Evolutionary conservation across 2,329 filamentous ascomycete genomes (phyloP).

Genomic region (Pestalotiopsis sp.): DNA sequence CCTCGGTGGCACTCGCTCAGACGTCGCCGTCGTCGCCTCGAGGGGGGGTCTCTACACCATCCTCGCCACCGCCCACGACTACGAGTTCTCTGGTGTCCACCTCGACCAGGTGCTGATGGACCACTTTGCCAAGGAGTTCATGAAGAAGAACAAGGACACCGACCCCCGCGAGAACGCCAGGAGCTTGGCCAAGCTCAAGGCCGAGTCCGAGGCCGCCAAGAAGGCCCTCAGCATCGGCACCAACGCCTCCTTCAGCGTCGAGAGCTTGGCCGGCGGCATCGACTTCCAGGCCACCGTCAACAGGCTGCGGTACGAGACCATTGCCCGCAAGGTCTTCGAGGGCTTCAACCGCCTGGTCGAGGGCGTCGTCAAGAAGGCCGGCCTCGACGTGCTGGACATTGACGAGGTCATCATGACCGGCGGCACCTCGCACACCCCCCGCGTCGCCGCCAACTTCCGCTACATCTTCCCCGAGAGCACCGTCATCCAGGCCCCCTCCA

Average conservation of each 20-base stretch:
- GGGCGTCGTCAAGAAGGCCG: slow-evolving; percentile 86
- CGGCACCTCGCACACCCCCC: slow-evolving; percentile 90
- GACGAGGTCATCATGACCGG: slow-evolving; percentile 94
- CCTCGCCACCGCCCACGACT: slow-evolving; percentile 91
- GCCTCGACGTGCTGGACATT: slow-evolving; percentile 87
- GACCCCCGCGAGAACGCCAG: slow-evolving; percentile 83
- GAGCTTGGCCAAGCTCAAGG: slow-evolving; percentile 87
- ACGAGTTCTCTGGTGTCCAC: slow-evolving; percentile 84
- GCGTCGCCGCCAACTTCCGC: slow-evolving; percentile 81
- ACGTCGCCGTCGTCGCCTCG: slow-evolving; percentile 87
- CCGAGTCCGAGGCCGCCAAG: slow-evolving; percentile 89
- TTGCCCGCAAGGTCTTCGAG: slow-evolving; percentile 83
- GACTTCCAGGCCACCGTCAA: slow-evolving; percentile 94
- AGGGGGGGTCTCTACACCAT: slow-evolving; percentile 96
- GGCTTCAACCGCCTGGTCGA: slow-evolving; percentile 87
- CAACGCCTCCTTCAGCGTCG: slow-evolving; percentile 90
- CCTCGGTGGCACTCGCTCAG: slow-evolving; percentile 88
- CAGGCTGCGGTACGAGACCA: slow-evolving; percentile 87
- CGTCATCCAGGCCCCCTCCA: slow-evolving; percentile 80
- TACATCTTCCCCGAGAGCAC: slow-evolving; percentile 82
- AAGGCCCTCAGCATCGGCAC: slow-evolving; percentile 86
- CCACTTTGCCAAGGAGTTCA: slow-evolving; percentile 97
- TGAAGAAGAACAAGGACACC: slow-evolving; percentile 86
- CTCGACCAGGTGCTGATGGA: slow-evolving; percentile 92
- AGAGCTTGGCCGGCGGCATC: slow-evolving; percentile 84